Percentiles rank a stretch among this genome's conserved stretches.
Conservation (phyloP, 2,329 filamentous ascomycete species). For the Pseudocercospora eumusae region DNA sequence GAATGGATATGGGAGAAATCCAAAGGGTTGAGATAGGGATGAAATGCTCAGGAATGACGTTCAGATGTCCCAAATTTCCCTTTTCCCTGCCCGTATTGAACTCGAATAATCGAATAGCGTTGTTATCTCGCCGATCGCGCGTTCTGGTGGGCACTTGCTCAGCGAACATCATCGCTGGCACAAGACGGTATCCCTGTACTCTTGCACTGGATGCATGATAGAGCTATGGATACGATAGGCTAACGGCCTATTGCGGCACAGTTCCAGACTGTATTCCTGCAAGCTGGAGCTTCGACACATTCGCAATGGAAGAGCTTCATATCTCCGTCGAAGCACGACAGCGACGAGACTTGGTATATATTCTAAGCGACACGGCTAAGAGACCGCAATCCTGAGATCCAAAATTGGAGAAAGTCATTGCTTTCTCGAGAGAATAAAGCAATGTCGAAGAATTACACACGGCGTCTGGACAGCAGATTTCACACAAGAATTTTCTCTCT, state of each 20-base stretch:
- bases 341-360: not conserved
- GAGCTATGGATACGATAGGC: conserved; percentile 8
- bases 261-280: conserved; percentile 5
- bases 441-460: conserved; percentile 7
- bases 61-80: not conserved
- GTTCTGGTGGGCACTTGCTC: no score
- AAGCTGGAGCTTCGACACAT: conserved; percentile 5
- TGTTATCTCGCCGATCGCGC: not conserved
- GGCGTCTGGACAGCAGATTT: conserved; percentile 11
- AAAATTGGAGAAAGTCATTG: not conserved
- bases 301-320: not conserved
- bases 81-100: not conserved
- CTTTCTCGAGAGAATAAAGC: conserved; percentile 12
- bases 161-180: no score
- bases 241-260: not conserved
- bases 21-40: conserved; percentile 17
- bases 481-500: not conserved
- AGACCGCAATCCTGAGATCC: not conserved
- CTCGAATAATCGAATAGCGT: not conserved
- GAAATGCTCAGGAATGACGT: not conserved
- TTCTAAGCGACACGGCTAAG: not conserved
- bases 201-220: no score
- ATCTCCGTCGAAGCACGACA: not conserved
- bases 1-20: conserved; percentile 18
- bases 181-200: no score